phyloP scores from a whole-genome alignment of 2,329 filamentous ascomycete species.

The Dactylellina drechsleri region DNA sequence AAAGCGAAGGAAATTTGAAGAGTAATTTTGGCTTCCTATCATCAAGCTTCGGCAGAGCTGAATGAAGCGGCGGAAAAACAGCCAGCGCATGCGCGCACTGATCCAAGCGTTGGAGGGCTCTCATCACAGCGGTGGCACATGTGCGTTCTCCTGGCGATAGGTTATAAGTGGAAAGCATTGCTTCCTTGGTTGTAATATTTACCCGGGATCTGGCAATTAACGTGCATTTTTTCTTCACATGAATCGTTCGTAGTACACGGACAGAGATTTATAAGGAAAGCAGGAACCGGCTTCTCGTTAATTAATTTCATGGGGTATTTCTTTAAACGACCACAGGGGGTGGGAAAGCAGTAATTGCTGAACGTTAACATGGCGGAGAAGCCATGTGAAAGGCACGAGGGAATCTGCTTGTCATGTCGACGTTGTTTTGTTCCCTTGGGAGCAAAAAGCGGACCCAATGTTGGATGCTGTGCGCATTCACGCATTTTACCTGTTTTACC shows the following conservation, averaged over 20 bases:
- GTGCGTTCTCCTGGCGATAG: neutral
- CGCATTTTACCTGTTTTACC: slow-evolving; percentile 19
- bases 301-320: too few relatives aligned
- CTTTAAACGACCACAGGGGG: too few relatives aligned
- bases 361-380: neutral
- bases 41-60: too few relatives aligned
- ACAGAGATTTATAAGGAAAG: too few relatives aligned
- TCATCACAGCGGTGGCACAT: slow-evolving; percentile 8
- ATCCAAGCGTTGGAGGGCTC: slow-evolving; percentile 20
- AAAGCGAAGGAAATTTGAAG: neutral
- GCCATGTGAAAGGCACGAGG: slow-evolving; percentile 45
- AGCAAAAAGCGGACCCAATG: slow-evolving; percentile 2
- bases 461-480: slow-evolving; percentile 9
- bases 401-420: neutral
- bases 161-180: too few relatives aligned
- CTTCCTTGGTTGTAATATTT: too few relatives aligned
- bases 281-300: too few relatives aligned
- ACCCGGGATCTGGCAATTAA: too few relatives aligned
- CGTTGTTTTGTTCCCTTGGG: slow-evolving; percentile 18
- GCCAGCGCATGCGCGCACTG: slow-evolving; percentile 11
- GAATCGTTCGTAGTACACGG: too few relatives aligned
- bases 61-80: neutral
- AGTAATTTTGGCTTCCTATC: too few relatives aligned
- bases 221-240: too few relatives aligned
- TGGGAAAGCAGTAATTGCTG: too few relatives aligned